Percentiles rank a stretch among this genome's conserved stretches.
Evolutionary conservation across 306 rosid genomes (phyloP).

Genomic region (Lathyrus sativus): DNA sequence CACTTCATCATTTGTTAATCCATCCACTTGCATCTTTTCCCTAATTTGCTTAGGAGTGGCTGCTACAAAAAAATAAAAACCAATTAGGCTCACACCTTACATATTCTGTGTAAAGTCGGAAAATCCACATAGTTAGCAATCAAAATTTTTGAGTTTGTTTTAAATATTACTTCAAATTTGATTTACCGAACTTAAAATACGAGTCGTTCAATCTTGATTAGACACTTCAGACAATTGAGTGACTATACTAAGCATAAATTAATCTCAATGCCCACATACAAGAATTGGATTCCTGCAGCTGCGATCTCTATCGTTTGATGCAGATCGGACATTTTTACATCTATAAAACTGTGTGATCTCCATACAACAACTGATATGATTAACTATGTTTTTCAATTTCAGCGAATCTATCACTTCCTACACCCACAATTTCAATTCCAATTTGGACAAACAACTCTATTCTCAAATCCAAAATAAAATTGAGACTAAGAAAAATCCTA

Average conservation of each 20-base stretch:
- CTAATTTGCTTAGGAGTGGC: conserved; percentile 97
- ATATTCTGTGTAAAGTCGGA: neutral
- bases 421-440: conserved; percentile 17
- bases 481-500: neutral
- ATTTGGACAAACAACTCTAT: neutral
- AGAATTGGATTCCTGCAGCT: neutral
- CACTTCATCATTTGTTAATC: conserved; percentile 93
- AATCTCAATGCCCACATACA: neutral
- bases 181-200: neutral
- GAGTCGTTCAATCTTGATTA: neutral
- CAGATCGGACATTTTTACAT: neutral
- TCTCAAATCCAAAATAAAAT: neutral
- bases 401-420: neutral
- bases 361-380: neutral
- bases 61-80: conserved; percentile 49
- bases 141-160: neutral
- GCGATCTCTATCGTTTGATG: neutral
- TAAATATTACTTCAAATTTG: neutral
- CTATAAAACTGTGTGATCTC: neutral
- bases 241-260: neutral
- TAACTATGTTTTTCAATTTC: neutral
- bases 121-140: neutral
- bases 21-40: conserved; percentile 84
- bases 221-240: neutral
- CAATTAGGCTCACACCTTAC: conserved; percentile 16